A percentile compares a stretch with the other conserved stretches of the same genome.
phyloP scores from a whole-genome alignment of 176 grass and related monocot species.

The Phoenix dactylifera region DNA sequence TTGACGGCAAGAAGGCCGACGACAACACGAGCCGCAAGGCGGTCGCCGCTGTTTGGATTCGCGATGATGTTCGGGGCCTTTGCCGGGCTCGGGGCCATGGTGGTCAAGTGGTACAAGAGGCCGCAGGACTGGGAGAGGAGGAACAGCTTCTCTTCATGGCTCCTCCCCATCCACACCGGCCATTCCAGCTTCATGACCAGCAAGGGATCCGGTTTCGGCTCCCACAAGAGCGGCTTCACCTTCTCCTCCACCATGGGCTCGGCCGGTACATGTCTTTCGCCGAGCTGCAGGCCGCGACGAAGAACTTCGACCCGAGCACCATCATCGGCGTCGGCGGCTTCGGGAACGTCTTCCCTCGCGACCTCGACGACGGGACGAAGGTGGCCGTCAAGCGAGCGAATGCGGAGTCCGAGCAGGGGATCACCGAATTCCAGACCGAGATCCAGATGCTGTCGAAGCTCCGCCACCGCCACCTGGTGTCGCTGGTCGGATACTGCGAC shows the following conservation, averaged over 20 bases:
- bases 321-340: slow-evolving; percentile 94
- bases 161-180: slow-evolving; percentile 71
- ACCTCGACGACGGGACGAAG: slow-evolving; percentile 74
- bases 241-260: slow-evolving; percentile 61
- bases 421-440: slow-evolving; percentile 96
- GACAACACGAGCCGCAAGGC: slow-evolving; percentile 21
- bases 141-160: slow-evolving; percentile 95
- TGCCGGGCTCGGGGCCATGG: slow-evolving; percentile 73
- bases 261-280: slow-evolving; percentile 72
- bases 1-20: slow-evolving; percentile 59
- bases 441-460: slow-evolving; percentile 99
- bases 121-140: slow-evolving; percentile 83
- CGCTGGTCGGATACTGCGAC: slow-evolving; percentile 97
- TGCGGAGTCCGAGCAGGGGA: slow-evolving; percentile 88
- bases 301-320: slow-evolving; percentile 70
- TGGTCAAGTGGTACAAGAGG: slow-evolving; percentile 70
- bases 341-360: slow-evolving; percentile 90
- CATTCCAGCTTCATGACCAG: slow-evolving; percentile 59
- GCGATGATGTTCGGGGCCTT: slow-evolving; percentile 85
- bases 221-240: slow-evolving; percentile 66
- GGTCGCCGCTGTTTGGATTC: slow-evolving; percentile 66
- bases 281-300: slow-evolving; percentile 69
- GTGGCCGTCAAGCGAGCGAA: slow-evolving; percentile 91
- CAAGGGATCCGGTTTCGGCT: slow-evolving; percentile 55
- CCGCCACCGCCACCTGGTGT: slow-evolving; percentile 87